Conservation (phyloP, 352 stramenopile species). For the Pelagophyceae sp. region DNA sequence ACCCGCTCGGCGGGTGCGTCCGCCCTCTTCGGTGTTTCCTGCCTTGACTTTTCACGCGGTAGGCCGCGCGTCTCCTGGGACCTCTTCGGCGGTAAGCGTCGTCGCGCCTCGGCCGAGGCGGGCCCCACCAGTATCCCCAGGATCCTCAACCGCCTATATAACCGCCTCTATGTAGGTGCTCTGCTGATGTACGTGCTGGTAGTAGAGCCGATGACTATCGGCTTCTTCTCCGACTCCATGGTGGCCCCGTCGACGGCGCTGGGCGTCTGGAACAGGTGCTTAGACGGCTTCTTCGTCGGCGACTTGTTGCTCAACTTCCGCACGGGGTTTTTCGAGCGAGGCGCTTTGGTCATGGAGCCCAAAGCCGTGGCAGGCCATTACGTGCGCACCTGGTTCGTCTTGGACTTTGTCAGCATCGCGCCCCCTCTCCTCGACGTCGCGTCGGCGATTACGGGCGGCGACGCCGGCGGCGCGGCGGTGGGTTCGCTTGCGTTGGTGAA, state of each 20-base stretch:
- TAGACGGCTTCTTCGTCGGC: constrained; percentile 64
- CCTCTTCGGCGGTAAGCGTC: no score
- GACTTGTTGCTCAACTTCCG: constrained; percentile 66
- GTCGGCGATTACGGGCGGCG: not conserved
- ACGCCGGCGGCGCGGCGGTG: not conserved
- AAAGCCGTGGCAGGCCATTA: constrained; percentile 55
- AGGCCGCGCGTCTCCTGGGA: no score
- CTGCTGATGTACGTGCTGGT: constrained; percentile 63
- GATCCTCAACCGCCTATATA: no score
- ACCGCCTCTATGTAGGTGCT: no score
- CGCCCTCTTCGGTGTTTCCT: no score
- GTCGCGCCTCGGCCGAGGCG: no score
- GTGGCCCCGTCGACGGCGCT: not conserved
- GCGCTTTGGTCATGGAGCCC: constrained; percentile 61
- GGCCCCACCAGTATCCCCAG: no score
- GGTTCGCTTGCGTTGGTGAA: not conserved
- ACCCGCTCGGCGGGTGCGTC: no score
- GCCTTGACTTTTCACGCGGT: no score
- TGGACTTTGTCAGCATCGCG: constrained; percentile 68
- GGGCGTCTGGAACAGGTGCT: constrained; percentile 32
- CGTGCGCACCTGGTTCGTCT: constrained; percentile 57
- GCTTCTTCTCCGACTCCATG: not conserved
- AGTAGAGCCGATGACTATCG: constrained; percentile 25
- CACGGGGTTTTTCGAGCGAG: constrained; percentile 64
- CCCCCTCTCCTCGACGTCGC: constrained; percentile 33